A percentile compares a stretch with the other conserved stretches of the same genome.
Conservation (phyloP, 805 yeast species). For the Monosporozyma aerobia region DNA sequence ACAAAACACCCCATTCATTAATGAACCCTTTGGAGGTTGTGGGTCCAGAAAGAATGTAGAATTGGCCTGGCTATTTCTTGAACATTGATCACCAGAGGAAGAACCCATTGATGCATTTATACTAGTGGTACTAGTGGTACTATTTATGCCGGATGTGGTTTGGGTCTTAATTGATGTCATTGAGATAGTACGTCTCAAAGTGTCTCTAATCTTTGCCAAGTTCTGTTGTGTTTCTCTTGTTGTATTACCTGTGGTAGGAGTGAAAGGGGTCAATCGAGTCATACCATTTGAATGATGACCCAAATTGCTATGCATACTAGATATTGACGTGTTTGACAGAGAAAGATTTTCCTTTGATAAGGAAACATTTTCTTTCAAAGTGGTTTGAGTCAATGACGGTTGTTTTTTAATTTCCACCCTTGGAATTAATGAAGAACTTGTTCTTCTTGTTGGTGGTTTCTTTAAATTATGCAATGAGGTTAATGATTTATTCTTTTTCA, state of each 20-base stretch:
- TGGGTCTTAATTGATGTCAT: slow-evolving; percentile 7
- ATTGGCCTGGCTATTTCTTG: slow-evolving; percentile 8
- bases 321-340: neutral
- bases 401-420: neutral
- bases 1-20: slow-evolving; percentile 29
- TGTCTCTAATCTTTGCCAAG: slow-evolving; percentile 11
- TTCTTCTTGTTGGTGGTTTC: slow-evolving; percentile 4
- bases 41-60: slow-evolving; percentile 28
- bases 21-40: slow-evolving; percentile 20
- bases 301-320: neutral
- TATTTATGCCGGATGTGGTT: neutral
- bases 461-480: slow-evolving; percentile 10
- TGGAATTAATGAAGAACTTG: slow-evolving; percentile 2
- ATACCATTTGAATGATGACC: neutral
- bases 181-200: slow-evolving; percentile 22
- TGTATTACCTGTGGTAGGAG: neutral
- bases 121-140: neutral
- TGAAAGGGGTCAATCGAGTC: neutral
- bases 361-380: too few species aligned
- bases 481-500: slow-evolving; percentile 15
- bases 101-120: neutral
- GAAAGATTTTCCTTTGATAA: too few species aligned
- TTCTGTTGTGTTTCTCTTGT: neutral
- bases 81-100: neutral
- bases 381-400: neutral